Evolutionary conservation across 2,329 filamentous ascomycete genomes (phyloP).

Genomic region (Clarireedia monteithiana): DNA sequence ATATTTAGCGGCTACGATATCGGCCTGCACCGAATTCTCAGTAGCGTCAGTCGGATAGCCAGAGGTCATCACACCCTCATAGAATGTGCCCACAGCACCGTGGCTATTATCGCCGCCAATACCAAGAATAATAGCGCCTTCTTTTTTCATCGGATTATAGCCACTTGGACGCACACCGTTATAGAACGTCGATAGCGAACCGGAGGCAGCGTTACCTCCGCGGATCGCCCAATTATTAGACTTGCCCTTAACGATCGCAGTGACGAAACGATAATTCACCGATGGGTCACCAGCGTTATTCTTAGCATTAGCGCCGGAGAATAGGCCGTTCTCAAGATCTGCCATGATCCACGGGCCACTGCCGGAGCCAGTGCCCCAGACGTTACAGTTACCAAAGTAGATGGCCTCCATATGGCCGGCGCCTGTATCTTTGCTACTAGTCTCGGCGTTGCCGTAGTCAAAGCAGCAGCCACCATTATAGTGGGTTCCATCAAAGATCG

Average conservation of each 20-base stretch:
- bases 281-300: conserved; percentile 46
- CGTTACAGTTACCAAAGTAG: conserved; percentile 50
- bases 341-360: conserved; percentile 61
- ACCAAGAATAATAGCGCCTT: conserved; percentile 61
- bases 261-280: conserved; percentile 48
- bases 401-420: conserved; percentile 63
- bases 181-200: conserved; percentile 50
- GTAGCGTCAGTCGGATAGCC: conserved; percentile 53
- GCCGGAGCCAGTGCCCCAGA: conserved; percentile 50
- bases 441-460: conserved; percentile 52
- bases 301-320: conserved; percentile 42
- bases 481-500: conserved; percentile 51
- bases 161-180: conserved; percentile 46
- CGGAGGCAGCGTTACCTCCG: conserved; percentile 47
- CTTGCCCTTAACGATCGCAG: conserved; percentile 47
- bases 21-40: conserved; percentile 49
- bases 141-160: conserved; percentile 53
- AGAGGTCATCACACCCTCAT: conserved; percentile 57
- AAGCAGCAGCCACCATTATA: conserved; percentile 51
- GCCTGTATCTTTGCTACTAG: conserved; percentile 44
- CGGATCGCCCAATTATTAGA: conserved; percentile 51
- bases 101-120: conserved; percentile 53
- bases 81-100: conserved; percentile 56
- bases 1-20: conserved; percentile 54
- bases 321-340: conserved; percentile 60